A percentile compares a stretch with the other conserved stretches of the same genome.
Evolutionary conservation across 2,329 filamentous ascomycete genomes (phyloP).

Genomic region (Sporothrix brasiliensis): DNA sequence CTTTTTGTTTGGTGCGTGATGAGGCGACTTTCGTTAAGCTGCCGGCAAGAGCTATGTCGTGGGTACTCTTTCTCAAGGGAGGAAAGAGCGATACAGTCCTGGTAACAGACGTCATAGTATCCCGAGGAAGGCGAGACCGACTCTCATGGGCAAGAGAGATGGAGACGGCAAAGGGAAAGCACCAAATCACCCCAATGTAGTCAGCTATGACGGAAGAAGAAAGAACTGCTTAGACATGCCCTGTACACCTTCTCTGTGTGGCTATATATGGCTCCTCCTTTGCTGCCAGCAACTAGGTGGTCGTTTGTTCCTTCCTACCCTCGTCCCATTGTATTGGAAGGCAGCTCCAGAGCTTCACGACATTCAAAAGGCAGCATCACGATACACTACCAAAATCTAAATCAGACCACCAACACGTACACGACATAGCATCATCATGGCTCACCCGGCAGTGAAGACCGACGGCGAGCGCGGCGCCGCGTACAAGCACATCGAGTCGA

Average conservation of each 20-base stretch:
- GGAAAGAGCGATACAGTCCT: constrained; percentile 9
- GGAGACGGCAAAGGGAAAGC: neutral
- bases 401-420: neutral
- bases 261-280: constrained; percentile 9
- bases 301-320: neutral
- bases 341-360: too few species aligned
- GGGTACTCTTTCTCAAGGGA: constrained; percentile 15
- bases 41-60: neutral
- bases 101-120: neutral
- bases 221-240: neutral
- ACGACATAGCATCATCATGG: constrained; percentile 12
- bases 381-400: neutral
- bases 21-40: neutral
- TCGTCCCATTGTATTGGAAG: neutral
- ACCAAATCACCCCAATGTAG: neutral
- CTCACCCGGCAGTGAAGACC: neutral
- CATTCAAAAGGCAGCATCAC: neutral
- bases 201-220: neutral
- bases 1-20: neutral
- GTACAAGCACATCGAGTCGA: constrained; percentile 40
- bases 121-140: neutral
- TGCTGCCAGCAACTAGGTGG: too few species aligned
- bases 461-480: constrained; percentile 20
- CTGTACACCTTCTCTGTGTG: neutral
- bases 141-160: neutral